Base-by-base conservation (phyloP, 345 rosid genomes). In the Geranium brycei region DNA sequence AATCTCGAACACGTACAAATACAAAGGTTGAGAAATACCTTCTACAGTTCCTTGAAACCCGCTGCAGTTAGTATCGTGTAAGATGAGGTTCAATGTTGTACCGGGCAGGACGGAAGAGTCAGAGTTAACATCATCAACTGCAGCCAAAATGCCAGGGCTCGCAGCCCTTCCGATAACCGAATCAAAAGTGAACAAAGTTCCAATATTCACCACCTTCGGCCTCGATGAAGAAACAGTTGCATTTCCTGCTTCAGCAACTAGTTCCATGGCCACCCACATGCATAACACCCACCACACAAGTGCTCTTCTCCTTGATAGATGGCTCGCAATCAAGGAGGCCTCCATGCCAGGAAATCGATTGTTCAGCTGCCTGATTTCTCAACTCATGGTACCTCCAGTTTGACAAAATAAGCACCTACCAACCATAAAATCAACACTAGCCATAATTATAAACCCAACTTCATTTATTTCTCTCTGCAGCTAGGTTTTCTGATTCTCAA, bases 111-210 rank as follows among this genome's bases (percentile, higher is more conserved):
- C 62, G 60, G 58, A 74, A 58, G 83, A 78, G 73, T 86, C 82
- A 66, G 85, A 67, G 68, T 92, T 89, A 40, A 89, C 85, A 57
- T 84, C 96, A 23, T 76, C 80, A 47, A 89, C 71, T 6, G 96
- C 96, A 57, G 83, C 88, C 64, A 31, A 51, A 69, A 89, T 58
- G 57, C 91, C 91, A 0, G 80, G 87, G 61, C 35, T 67, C 5
- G 82, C 88, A 11, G 98, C 95, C 75, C 79, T 79, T 47, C 96
- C 95, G 41, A 89, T 89, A 59, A 81, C 80, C 17, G 95, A 92
- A 75, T 85, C 69, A 57, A 59, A 67, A 30, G 98, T 91, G 72
- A 86, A 82, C 23, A 91, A 64, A 78, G 85, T 81, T 64, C 95
- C 98, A 16, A 91, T 77, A 19, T 64, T 85, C 32, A 87, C 76